Base-by-base conservation (phyloP, 768 basidiomycete species). In the Russula virescens region DNA sequence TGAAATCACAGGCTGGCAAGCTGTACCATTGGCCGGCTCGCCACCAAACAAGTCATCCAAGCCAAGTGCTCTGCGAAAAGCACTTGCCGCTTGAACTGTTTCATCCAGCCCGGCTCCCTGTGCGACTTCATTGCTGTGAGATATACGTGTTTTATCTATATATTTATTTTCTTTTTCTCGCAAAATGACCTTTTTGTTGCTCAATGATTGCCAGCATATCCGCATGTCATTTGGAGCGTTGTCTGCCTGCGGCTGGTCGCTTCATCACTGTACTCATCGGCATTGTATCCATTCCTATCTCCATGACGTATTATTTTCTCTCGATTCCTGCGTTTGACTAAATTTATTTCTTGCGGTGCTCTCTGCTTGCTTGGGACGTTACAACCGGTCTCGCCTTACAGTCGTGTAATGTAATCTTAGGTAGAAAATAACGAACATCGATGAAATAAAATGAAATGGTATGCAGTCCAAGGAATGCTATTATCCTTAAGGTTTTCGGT, bases 1-100 rank as follows among this genome's bases (percentile, higher is more conserved):
- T 40, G 74, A 74, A 66, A 72, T 75, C 16, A 72, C 73, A 19
- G 74, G 75, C 23, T 75, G 74, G 75, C 75, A 75, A 63, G 65
- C 67, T 21, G 69, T 74, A 19, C 72, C 73, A 45, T 58, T 74
- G 58, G 28, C 68, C 34, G 72, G 72, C 54, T 65, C 72, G 19
- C 64, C 70, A 18, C 53, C 68, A 38, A 59, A 55, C 53, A 67
- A 67, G 58, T 57, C 65, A 21, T 63, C 68, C 67, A 69, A 71
- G 66, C 59, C 68, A 42, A 67, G 61, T 19, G 60, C 66, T 19
- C 23, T 67, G 42, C 69, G 67, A 58, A 68, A 69, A 63, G 61
- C 70, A 42, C 66, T 72, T 62, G 69, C 66, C 35, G 68, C 70
- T 52, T 71, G 58, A 66, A 48, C n/a, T 45, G 26, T 31, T 25